Evolutionary conservation across 225 moss, liverwort and hornwort genomes (phyloP), one percentile per base, ranked within the genome.

Genomic region (Pleurozium schreberi): DNA sequence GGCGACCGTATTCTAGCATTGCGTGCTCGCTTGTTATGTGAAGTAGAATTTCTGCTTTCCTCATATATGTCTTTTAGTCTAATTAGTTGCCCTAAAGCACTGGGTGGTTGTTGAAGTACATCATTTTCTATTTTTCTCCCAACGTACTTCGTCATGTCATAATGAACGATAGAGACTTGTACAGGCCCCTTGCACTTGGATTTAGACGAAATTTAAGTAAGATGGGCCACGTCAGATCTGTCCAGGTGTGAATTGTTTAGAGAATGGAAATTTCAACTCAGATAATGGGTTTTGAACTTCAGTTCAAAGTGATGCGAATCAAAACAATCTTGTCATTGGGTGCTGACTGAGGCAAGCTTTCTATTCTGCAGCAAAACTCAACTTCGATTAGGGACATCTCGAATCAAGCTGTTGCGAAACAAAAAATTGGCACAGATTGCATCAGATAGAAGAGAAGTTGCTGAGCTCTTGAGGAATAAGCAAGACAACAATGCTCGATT

Each of bases 341-440:
- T 75, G 55, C 79, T 74, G 70, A 64, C 64, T 45, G 70, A 75
- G 69, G 87, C 60, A 63, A 63, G 30, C 77, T 81, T 60, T 58
- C 28, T 61, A 11, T 87, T 82, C 67, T 87, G 90, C 95, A 96
- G 96, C 91, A 96, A 96, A 90, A 95, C 95, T 55, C 89, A 94
- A 79, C 93, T 96, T 88, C 93, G 96, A 75, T 85, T 96, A 92
- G 95, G 93, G 59, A 92, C 93, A 83, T 67, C 93, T 70, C 94
- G 96, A 81, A 95, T 96, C 79, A 95, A 95, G 91, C 62, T 95
- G 79, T 88, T 96, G 80, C 91, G 94, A 78, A 96, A 96, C 90
- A 96, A 95, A 63, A 94, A 95, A 86, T 81, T 80, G 45, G 80
- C 31, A 42, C 92, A 93, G 89, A 92, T 96, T 63, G 91, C 91